Conservation (phyloP, 2,329 filamentous ascomycete genomes). For the Fusarium udum region DNA sequence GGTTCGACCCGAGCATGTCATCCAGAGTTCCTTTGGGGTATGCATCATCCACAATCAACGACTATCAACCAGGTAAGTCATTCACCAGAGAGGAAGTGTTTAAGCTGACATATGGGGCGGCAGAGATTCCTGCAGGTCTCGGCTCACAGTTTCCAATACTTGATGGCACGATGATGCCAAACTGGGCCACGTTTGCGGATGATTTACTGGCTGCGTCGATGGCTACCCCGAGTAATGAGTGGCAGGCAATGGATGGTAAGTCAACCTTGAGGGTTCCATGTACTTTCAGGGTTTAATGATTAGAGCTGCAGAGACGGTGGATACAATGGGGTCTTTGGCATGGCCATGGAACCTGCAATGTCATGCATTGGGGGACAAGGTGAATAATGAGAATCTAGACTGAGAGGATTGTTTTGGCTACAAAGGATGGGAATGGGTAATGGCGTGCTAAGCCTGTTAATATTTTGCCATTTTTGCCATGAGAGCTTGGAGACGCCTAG, state of each 20-base stretch:
- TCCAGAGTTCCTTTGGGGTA: background rate
- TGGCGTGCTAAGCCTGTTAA: too few relatives aligned
- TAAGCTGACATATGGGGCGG: background rate
- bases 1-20: background rate
- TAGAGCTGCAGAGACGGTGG: background rate
- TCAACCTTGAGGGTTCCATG: background rate
- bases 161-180: background rate
- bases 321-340: background rate
- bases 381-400: too few relatives aligned
- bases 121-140: background rate
- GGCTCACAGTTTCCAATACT: background rate
- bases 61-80: background rate
- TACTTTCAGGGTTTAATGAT: background rate
- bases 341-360: constrained; percentile 13
- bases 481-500: too few relatives aligned
- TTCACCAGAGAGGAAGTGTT: background rate
- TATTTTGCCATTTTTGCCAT: too few relatives aligned
- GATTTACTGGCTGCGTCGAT: background rate
- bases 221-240: background rate
- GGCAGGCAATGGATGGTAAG: constrained; percentile 17
- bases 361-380: background rate
- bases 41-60: background rate
- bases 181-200: constrained; percentile 4
- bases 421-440: background rate
- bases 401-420: too few relatives aligned